These are phyloP conservation scores for Suaeda aralocaspica DNA, from an alignment of 148 eudicot genomes.

Conservation along the genomic window DNA sequence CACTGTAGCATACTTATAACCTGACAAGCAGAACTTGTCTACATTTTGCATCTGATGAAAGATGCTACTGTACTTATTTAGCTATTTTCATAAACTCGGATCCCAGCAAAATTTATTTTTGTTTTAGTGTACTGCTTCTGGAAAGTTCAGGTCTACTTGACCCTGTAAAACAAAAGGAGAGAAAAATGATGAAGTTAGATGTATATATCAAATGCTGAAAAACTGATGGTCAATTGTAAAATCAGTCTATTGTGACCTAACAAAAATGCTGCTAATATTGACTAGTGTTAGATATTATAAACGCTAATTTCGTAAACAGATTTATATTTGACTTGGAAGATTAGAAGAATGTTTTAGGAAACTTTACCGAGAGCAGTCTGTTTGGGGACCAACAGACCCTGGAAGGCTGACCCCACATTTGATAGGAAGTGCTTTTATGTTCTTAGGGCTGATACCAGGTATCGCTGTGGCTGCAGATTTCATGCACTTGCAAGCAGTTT, in stretches of 20 bases:
- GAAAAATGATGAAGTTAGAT: neutral
- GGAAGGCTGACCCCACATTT: conserved; percentile 22
- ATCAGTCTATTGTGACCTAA: too few species aligned
- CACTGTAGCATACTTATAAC: neutral
- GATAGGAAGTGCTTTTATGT: conserved; percentile 18
- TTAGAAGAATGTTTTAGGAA: neutral
- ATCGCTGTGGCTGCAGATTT: conserved; percentile 27
- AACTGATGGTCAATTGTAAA: neutral
- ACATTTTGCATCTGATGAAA: neutral
- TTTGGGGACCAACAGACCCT: conserved; percentile 12
- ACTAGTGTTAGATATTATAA: neutral
- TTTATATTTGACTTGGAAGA: too few species aligned
- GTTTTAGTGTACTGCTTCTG: neutral
- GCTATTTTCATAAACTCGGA: neutral
- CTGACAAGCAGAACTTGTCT: neutral
- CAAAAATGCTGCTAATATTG: neutral
- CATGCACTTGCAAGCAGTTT: conserved; percentile 34
- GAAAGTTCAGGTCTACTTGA: conserved; percentile 2
- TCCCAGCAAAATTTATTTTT: neutral
- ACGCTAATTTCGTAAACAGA: too few species aligned
- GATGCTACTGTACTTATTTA: neutral
- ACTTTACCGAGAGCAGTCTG: conserved; percentile 27
- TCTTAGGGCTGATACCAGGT: conserved; percentile 8
- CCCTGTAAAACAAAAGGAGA: conserved; percentile 7
- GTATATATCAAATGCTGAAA: neutral